Conservation (phyloP, 305 asterid genomes). For the Striga hermonthica region DNA sequence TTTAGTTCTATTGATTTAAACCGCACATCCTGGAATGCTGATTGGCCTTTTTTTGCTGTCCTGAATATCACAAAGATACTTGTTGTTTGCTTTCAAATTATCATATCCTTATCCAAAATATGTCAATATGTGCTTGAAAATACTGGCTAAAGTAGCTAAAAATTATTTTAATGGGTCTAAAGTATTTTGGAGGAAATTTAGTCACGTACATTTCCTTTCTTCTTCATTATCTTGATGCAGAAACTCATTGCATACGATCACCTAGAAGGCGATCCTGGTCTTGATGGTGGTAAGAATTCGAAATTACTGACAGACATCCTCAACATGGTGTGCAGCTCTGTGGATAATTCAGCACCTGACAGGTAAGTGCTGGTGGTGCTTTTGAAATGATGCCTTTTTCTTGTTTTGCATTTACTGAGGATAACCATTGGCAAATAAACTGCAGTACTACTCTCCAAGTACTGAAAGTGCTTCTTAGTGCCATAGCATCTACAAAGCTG, state of each 20-base stretch:
- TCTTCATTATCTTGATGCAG: conserved; percentile 43
- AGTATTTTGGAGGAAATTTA: conserved; percentile 22
- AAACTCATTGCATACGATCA: conserved; percentile 95
- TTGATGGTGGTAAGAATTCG: conserved; percentile 76
- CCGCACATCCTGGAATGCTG: conserved; percentile 22
- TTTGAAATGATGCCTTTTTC: conserved; percentile 30
- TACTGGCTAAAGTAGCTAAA: conserved; percentile 24
- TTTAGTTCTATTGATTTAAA: conserved; percentile 19
- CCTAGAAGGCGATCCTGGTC: conserved; percentile 98
- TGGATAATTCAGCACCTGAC: conserved; percentile 89
- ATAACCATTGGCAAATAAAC: conserved; percentile 37
- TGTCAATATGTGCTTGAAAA: conserved; percentile 7
- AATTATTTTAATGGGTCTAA: conserved; percentile 19
- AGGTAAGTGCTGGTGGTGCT: conserved; percentile 48
- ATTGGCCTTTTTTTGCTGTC: conserved; percentile 15
- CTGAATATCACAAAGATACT: conserved; percentile 4
- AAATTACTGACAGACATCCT: conserved; percentile 71
- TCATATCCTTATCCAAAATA: conserved; percentile 13
- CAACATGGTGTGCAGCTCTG: conserved; percentile 80
- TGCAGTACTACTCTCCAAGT: conserved; percentile 98
- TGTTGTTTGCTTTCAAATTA: conserved; percentile 27
- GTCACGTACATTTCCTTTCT: conserved; percentile 24
- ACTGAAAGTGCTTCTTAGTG: conserved; percentile 88
- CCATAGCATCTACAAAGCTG: conserved; percentile 81
- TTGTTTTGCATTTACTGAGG: conserved; percentile 28